Percentiles rank a stretch among this genome's conserved stretches.
These are phyloP conservation scores for Ogataea naganishii DNA, from an alignment of 805 yeast species.

Conservation along the genomic window DNA sequence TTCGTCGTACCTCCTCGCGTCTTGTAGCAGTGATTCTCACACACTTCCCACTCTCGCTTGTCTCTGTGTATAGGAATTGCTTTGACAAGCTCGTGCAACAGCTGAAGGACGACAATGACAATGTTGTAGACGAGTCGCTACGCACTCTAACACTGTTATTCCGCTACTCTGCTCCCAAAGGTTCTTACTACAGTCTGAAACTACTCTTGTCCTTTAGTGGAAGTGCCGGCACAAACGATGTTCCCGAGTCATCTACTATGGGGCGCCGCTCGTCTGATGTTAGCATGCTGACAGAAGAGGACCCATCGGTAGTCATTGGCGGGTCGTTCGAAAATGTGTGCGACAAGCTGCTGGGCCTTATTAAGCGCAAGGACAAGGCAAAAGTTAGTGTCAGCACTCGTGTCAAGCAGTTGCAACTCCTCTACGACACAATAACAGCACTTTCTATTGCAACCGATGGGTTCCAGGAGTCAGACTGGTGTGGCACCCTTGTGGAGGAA, in stretches of 20 bases:
- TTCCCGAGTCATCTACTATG: too few species aligned
- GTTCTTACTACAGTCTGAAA: constrained; percentile 22
- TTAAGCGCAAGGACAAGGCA: constrained; percentile 6
- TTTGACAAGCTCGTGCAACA: constrained; percentile 25
- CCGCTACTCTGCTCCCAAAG: constrained; percentile 18
- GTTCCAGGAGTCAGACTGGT: constrained; percentile 12
- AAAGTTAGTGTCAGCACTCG: too few species aligned
- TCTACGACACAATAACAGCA: constrained; percentile 17
- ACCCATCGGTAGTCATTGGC: constrained; percentile 16
- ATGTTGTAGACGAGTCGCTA: constrained; percentile 43
- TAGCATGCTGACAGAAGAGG: constrained; percentile 25
- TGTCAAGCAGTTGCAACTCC: constrained; percentile 9
- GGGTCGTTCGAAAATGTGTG: constrained; percentile 7
- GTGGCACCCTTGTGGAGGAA: constrained; percentile 9
- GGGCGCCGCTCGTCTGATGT: constrained; percentile 26
- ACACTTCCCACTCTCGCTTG: constrained; percentile 27
- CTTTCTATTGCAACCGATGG: constrained; percentile 20
- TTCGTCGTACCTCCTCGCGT: constrained; percentile 44
- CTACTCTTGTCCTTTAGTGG: constrained; percentile 16
- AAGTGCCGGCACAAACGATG: constrained; percentile 11
- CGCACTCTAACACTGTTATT: constrained; percentile 34
- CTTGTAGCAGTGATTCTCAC: constrained; percentile 31
- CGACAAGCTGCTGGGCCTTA: constrained; percentile 7
- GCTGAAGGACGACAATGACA: constrained; percentile 34
- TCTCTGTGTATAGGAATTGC: constrained; percentile 23